A percentile compares a stretch with the other conserved stretches of the same genome.
Conservation (phyloP, 2,329 filamentous ascomycete genomes). For the Pseudogymnoascus sp. region DNA sequence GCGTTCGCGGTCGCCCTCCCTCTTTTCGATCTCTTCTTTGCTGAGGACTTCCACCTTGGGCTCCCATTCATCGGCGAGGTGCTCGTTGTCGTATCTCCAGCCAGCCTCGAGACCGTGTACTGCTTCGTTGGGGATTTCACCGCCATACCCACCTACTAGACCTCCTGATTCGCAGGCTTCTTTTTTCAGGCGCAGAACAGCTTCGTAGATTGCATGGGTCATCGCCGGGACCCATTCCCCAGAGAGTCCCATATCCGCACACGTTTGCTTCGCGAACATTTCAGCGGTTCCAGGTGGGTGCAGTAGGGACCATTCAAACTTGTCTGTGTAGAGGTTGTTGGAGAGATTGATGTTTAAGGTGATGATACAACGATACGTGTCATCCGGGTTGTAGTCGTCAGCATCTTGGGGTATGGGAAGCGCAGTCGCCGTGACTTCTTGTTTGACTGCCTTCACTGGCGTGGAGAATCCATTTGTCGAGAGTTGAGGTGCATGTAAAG, state of each 20-base stretch:
- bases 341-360: conserved; percentile 85
- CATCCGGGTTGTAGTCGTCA: conserved; percentile 78
- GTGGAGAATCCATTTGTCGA: conserved; percentile 37
- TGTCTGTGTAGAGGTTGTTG: conserved; percentile 89
- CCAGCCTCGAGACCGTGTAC: conserved; percentile 75
- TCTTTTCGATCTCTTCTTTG: conserved; percentile 95
- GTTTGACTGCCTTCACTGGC: conserved; percentile 32
- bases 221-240: conserved; percentile 94
- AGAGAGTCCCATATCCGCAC: conserved; percentile 78
- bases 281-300: conserved; percentile 89
- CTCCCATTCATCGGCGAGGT: conserved; percentile 76
- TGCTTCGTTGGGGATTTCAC: conserved; percentile 81
- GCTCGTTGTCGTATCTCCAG: conserved; percentile 92
- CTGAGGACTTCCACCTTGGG: conserved; percentile 73
- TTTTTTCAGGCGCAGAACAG: conserved; percentile 86
- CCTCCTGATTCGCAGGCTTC: conserved; percentile 91
- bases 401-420: conserved; percentile 55
- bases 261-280: conserved; percentile 84
- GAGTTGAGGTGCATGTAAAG: conserved; percentile 38
- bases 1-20: conserved; percentile 86
- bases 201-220: conserved; percentile 94
- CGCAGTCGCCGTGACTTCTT: conserved; percentile 60
- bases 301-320: conserved; percentile 93
- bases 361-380: conserved; percentile 90
- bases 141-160: conserved; percentile 61